phyloP scores from a whole-genome alignment of 2,329 filamentous ascomycete genomes.

The Trichoderma hamatum region DNA sequence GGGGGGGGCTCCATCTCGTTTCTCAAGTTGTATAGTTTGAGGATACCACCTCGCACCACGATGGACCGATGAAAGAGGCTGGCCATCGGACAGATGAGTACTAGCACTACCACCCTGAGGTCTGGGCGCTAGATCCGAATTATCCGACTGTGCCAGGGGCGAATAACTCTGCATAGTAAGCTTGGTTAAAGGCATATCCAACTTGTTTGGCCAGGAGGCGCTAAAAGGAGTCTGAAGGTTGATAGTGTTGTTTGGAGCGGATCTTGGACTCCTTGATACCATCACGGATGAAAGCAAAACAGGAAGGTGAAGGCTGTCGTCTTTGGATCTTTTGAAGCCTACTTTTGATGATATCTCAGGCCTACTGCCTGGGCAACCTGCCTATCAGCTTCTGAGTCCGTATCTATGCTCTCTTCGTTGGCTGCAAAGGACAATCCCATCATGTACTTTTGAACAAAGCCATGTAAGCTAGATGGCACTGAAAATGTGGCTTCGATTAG shows the following conservation, averaged over 20 bases:
- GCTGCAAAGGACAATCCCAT: not conserved
- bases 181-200: not conserved
- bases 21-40: not conserved
- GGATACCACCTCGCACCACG: not conserved
- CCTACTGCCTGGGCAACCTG: not conserved
- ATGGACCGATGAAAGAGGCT: not conserved
- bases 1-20: not conserved
- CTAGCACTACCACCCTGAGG: not conserved
- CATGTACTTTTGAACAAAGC: not conserved
- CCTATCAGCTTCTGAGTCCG: not conserved
- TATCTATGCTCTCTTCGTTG: not conserved
- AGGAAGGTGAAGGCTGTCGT: constrained; percentile 10
- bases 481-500: not conserved
- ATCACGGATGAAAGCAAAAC: constrained; percentile 14
- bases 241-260: not conserved
- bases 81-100: not conserved
- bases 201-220: not conserved
- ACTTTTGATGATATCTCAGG: not conserved
- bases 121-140: constrained; percentile 19
- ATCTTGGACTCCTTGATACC: not conserved
- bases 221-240: not conserved
- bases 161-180: constrained; percentile 10
- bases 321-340: constrained; percentile 6
- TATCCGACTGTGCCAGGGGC: constrained; percentile 2
- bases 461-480: not conserved